Conservation (phyloP, 805 yeast genomes). For the Zygoascus biomembranicola region DNA sequence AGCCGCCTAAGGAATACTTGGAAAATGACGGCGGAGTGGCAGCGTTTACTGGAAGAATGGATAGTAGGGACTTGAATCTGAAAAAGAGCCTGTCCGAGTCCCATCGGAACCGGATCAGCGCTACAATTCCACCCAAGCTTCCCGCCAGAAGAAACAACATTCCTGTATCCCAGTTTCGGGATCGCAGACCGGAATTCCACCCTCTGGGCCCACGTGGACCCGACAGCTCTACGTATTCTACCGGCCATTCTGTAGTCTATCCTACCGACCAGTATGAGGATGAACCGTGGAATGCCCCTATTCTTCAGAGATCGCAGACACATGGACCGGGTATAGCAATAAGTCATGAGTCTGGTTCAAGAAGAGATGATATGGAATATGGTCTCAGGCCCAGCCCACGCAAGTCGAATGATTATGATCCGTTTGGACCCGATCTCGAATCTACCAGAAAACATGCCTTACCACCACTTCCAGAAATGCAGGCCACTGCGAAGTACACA, state of each 20-base stretch:
- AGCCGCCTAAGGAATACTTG: not conserved
- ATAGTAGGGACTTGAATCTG: not conserved
- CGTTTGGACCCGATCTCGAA: not conserved
- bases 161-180: slow-evolving; percentile 6
- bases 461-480: not conserved
- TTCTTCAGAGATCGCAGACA: not conserved
- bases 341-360: not conserved
- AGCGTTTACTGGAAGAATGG: not conserved
- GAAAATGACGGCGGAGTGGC: not conserved
- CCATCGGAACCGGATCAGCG: not conserved
- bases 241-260: not conserved
- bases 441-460: not conserved
- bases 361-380: not conserved
- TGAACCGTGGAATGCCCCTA: not conserved
- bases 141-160: slow-evolving; percentile 1
- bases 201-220: slow-evolving; percentile 14
- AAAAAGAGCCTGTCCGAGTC: not conserved
- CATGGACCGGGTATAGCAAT: not conserved
- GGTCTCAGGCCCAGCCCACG: not conserved
- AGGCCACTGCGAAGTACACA: not conserved
- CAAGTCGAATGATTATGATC: not conserved
- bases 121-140: not conserved
- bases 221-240: not conserved
- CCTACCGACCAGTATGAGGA: not conserved
- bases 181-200: slow-evolving; percentile 12